Evolutionary conservation across 495 filamentous ascomycete species (phyloP), one percentile per base, ranked within the genome.

Genomic region (Achaetomiella virescens): DNA sequence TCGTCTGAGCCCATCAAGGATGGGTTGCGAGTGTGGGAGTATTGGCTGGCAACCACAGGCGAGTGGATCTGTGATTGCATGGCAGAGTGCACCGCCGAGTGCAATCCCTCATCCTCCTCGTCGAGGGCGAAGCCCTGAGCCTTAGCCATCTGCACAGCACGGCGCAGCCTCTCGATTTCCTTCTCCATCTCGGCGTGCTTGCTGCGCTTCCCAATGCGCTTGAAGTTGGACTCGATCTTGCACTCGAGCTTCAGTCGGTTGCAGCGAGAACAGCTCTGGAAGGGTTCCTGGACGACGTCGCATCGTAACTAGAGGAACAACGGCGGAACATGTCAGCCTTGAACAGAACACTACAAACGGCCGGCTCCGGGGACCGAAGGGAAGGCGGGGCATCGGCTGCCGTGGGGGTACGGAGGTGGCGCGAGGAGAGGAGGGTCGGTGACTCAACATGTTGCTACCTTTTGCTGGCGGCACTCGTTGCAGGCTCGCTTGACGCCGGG

Each of bases 381-480:
- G 43, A 2, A 11, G 31, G 4, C 18, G 31, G 21, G 31, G 24
- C 17, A 21, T n/a, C 25, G 20, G 40, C 21, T 22, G 22, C 20
- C 38, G 44, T 29, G 25, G 40, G 38, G 54, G 35, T 40, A 27
- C 31, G 35, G 53, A 11, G 15, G 38, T 2, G 27, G 36, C 22
- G 25, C 37, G 33, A 41, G 44, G 40, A 41, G 7, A 40, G 54
- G 15, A 21, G 45, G 44, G 21, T 21, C 29, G 14, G n/a, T 33
- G 49, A 43, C 25, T 43, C 40, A 50, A 44, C 17, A 47, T 52
- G 21, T 14, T 20, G 52, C 29, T 38, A 67, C 89, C 80, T 97
- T 96, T 71, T 96, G 91, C 70, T 97, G 91, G 37, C 90, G 82
- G 70, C 91, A 97, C 68, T 97, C 89, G 72, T 97, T 96, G 69